These are phyloP conservation scores for Paramecium sonneborni DNA, from an alignment of 73 alveolate species.

Conservation along the genomic window DNA sequence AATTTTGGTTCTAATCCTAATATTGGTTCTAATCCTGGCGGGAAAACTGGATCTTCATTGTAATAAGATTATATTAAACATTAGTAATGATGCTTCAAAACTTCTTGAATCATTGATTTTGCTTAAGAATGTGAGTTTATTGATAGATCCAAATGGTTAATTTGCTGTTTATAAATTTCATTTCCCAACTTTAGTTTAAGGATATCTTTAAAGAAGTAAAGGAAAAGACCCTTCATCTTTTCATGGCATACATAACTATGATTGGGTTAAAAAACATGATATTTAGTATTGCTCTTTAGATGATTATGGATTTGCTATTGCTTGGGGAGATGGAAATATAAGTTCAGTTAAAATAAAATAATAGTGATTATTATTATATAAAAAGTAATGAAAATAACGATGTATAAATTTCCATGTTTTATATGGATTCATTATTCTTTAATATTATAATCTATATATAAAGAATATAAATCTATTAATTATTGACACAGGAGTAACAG, in stretches of 20 bases:
- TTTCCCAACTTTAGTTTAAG: not conserved
- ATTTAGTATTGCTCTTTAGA: not conserved
- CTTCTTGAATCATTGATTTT: not conserved
- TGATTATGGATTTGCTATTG: not conserved
- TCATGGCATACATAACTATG: not conserved
- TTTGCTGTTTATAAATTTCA: not conserved
- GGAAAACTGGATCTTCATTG: not conserved
- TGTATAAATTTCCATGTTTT: too few relatives aligned
- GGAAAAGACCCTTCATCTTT: not conserved
- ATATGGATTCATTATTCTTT: too few relatives aligned
- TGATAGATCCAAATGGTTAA: conserved; percentile 8
- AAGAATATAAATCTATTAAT: not conserved
- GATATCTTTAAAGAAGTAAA: not conserved
- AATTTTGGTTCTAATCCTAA: not conserved
- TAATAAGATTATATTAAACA: not conserved
- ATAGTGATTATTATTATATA: not conserved
- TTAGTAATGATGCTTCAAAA: not conserved
- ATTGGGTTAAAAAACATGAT: not conserved
- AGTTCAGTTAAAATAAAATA: not conserved
- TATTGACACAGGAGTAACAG: conserved; percentile 29
- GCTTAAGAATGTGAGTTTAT: not conserved
- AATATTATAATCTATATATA: too few relatives aligned
- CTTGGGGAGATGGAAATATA: not conserved
- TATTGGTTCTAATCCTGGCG: not conserved
- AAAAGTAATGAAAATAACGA: too few relatives aligned